These are phyloP conservation scores for Grifola frondosa DNA, from an alignment of 1,284 basidiomycete genomes.

Conservation along the genomic window DNA sequence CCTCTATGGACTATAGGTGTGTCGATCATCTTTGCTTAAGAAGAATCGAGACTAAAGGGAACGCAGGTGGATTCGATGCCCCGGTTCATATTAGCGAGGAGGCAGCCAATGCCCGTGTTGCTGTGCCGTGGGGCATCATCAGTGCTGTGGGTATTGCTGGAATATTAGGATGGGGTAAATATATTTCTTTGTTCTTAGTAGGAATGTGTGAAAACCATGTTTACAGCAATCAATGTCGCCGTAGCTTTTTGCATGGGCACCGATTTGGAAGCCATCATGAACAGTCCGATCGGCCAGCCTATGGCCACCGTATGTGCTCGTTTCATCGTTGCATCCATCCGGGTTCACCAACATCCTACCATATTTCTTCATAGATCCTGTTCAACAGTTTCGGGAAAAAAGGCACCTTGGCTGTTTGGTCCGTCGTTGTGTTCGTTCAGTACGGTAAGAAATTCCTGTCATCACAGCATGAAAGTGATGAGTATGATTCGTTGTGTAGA, in stretches of 20 bases:
- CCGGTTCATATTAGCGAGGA: slow-evolving; percentile 80
- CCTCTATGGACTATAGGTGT: slow-evolving; percentile 79
- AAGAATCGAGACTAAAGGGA: slow-evolving; percentile 28
- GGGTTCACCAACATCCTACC: neutral
- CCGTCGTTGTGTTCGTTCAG: slow-evolving; percentile 21
- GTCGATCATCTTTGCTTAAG: neutral
- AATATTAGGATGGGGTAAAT: slow-evolving; percentile 65
- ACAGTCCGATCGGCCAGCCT: slow-evolving; percentile 65
- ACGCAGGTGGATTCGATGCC: slow-evolving; percentile 45
- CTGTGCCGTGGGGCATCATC: slow-evolving; percentile 76
- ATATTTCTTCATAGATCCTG: slow-evolving; percentile 49
- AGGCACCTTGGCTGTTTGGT: slow-evolving; percentile 61
- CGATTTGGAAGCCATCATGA: slow-evolving; percentile 53
- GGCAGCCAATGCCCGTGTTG: slow-evolving; percentile 63
- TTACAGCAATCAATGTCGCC: slow-evolving; percentile 51
- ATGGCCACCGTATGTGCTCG: slow-evolving; percentile 56
- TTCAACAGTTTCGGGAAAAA: slow-evolving; percentile 60
- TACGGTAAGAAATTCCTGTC: slow-evolving; percentile 25
- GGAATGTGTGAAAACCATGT: slow-evolving; percentile 44
- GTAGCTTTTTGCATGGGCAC: slow-evolving; percentile 63
- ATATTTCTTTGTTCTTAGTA: slow-evolving; percentile 46
- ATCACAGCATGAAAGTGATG: neutral
- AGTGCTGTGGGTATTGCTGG: slow-evolving; percentile 55
- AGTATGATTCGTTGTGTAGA: slow-evolving; percentile 29
- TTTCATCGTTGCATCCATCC: neutral